Percentiles rank a stretch among this genome's conserved stretches.
These are phyloP conservation scores for Aspergillus alliaceus DNA, from an alignment of 2,329 filamentous ascomycete species.

Conservation along the genomic window DNA sequence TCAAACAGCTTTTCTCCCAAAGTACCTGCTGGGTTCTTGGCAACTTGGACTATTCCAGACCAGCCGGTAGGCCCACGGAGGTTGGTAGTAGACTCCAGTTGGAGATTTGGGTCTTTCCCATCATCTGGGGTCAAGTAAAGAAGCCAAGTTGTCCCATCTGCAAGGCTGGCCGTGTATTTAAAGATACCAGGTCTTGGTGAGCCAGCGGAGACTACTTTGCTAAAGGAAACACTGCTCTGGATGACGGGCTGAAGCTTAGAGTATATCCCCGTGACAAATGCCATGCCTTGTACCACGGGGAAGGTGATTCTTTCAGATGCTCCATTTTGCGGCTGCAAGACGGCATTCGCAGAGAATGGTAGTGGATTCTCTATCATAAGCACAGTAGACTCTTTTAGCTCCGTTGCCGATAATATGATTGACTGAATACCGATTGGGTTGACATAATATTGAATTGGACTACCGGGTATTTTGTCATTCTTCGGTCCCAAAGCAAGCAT, in stretches of 20 bases:
- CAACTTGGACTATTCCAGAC: slow-evolving; percentile 76
- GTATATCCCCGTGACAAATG: slow-evolving; percentile 79
- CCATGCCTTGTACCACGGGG: slow-evolving; percentile 86
- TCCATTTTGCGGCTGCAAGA: slow-evolving; percentile 58
- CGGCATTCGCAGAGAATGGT: slow-evolving; percentile 65
- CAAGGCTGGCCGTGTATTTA: slow-evolving; percentile 74
- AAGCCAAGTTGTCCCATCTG: slow-evolving; percentile 74
- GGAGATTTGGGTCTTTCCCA: slow-evolving; percentile 65
- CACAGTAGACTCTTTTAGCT: slow-evolving; percentile 63
- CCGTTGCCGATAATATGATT: slow-evolving; percentile 73
- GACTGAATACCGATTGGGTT: slow-evolving; percentile 83
- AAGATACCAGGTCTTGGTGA: slow-evolving; percentile 62
- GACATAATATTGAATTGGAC: slow-evolving; percentile 69
- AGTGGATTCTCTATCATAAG: slow-evolving; percentile 55
- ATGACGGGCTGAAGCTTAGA: slow-evolving; percentile 68
- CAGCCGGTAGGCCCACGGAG: slow-evolving; percentile 68
- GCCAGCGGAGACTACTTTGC: slow-evolving; percentile 57
- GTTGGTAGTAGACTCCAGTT: slow-evolving; percentile 64
- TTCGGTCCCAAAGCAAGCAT: slow-evolving; percentile 67
- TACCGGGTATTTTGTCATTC: slow-evolving; percentile 51
- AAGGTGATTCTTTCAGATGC: slow-evolving; percentile 67
- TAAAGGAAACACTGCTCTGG: slow-evolving; percentile 73
- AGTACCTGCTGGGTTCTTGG: slow-evolving; percentile 65
- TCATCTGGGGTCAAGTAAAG: slow-evolving; percentile 69
- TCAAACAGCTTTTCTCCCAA: slow-evolving; percentile 71